Evolutionary conservation across 179 eudicot species (phyloP), one percentile per base, ranked within the genome.

Genomic region (Heliamphora pulchella): DNA sequence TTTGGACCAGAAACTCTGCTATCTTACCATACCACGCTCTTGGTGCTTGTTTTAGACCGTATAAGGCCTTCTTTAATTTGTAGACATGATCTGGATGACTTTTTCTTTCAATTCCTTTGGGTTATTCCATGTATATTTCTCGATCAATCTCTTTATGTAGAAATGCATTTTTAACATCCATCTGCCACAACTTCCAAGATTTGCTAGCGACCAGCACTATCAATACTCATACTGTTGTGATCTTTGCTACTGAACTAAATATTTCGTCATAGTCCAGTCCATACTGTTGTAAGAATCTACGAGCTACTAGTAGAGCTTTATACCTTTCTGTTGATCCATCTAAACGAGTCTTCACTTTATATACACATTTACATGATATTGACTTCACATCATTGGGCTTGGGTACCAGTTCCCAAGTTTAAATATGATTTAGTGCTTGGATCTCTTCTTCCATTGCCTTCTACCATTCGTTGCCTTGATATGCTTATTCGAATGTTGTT

Each of bases 151-250:
- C 31, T 31, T 31, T 31, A 31, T 31, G 31, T 31, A 31, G 31
- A 31, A 31, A 31, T 31, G 31, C 31, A 31, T 31, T 31, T 31
- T 31, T 31, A 31, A 31, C 31, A 31, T 31, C 31, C 53, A 80
- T 53, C 31, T 74, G 44, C 31, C 57, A 75, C 7, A 81, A 9
- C 8, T 15, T 71, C 73, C 62, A 69, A 2, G 22, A 10, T 4
- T 61, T 70, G 15, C 71, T 77, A 11, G 84, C 63, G 5, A 55
- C 83, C 3, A 64, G 66, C 2, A 70, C 80, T 41, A 67, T 1
- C 41, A 82, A 47, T 1, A 68, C 11, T 31, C 31, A 31, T 31
- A 31, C 31, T 31, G 31, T 31, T 31, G 31, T 31, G 31, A 31
- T 31, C 31, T 31, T 31, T 31, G 31, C 31, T 31, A 31, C 31